Evolutionary conservation across 306 rosid species (phyloP), one percentile per base, ranked within the genome.

Genomic region (Quercus ilex): DNA sequence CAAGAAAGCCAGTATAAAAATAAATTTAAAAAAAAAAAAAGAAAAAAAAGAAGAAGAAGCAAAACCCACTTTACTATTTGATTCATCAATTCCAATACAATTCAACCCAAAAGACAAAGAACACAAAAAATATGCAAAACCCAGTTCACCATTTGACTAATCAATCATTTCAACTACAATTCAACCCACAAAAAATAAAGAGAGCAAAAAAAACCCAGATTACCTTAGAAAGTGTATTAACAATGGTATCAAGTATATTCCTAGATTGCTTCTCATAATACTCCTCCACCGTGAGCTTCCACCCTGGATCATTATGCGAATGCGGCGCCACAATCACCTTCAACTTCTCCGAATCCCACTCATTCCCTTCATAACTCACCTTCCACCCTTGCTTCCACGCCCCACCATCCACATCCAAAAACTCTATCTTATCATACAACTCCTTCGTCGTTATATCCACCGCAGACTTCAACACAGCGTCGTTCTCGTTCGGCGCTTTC

Each of bases 231-330:
- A 95, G 97, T 8, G 99, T 77, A 43, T 88, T 87, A 58, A 95
- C 99, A 83, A 95, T 90, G 80, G 98, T 93, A 81, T 95, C 92
- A 57, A 95, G 97, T 74, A 95, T 95, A 78, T 83, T 97, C 67
- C 93, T 80, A 49, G 99, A 84, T 81, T 95, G 98, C 38, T 85
- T 78, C 70, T 90, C 96, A 82, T 93, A 95, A 81, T 95, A 95
- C 85, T 95, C 94, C 41, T 91, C 97, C 18, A 95, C 98, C 4
- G 99, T 95, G 73, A 91, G 91, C 84, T 89, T 93, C 99, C 99
- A 95, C 41, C 99, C 99, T 6, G 99, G 99, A 84, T 95, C 99
- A 81, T 95, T 95, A 71, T 95, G 99, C 20, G 99, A 95, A 83
- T 95, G 99, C 2, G 99, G 99, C 78, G 93, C 99, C 71, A 95